Evolutionary conservation across 768 basidiomycete species (phyloP).

Genomic region (Tricholoma bakamatsutake): DNA sequence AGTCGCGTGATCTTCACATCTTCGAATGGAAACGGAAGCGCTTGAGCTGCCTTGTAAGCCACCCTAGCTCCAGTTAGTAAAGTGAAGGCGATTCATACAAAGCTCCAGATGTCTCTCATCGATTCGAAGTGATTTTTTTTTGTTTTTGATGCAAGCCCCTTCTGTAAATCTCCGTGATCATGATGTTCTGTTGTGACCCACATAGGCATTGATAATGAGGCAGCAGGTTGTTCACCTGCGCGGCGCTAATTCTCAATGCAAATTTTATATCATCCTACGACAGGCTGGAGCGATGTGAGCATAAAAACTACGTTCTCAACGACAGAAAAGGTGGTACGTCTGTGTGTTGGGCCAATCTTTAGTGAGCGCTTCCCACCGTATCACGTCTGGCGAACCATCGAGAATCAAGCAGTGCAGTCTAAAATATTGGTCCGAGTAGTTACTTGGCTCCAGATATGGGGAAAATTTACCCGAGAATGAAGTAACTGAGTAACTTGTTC

Average conservation of each 20-base stretch:
- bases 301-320: neutral
- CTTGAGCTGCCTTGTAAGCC: neutral
- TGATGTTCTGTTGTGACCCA: neutral
- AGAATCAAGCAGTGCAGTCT: neutral
- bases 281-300: neutral
- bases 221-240: no score
- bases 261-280: no score
- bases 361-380: neutral
- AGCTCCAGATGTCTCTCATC: neutral
- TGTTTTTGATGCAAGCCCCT: neutral
- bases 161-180: neutral
- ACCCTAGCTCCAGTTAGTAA: neutral
- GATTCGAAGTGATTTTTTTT: neutral
- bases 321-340: neutral
- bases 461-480: neutral
- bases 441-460: neutral
- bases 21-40: slow-evolving; percentile 25
- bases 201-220: no score
- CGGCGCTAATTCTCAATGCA: no score
- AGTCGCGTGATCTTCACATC: slow-evolving; percentile 28
- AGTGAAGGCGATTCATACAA: neutral
- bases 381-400: neutral
- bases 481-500: neutral
- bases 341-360: neutral
- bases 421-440: neutral